These are phyloP conservation scores for Orbilia ellipsospora DNA, from an alignment of 2,329 filamentous ascomycete genomes.

Conservation along the genomic window DNA sequence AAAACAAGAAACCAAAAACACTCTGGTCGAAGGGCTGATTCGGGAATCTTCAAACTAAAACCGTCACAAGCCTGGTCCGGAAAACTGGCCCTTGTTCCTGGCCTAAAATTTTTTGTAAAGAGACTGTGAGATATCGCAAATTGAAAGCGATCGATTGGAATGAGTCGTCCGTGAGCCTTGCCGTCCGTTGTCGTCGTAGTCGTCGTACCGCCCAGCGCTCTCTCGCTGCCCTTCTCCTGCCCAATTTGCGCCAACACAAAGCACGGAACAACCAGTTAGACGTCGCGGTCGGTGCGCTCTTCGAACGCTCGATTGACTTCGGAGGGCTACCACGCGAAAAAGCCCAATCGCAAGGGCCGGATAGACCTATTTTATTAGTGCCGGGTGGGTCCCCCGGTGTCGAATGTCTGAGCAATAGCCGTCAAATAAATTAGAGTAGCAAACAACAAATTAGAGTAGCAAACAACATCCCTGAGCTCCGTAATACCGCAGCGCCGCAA, in stretches of 20 bases:
- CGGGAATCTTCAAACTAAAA: neutral
- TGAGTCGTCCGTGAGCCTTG: conserved; percentile 1
- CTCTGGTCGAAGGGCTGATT: no score
- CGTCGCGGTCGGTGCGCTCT: conserved; percentile 1
- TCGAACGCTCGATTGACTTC: conserved; percentile 39
- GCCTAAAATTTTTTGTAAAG: neutral
- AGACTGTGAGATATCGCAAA: conserved; percentile 7
- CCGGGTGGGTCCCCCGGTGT: conserved; percentile 26
- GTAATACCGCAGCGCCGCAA: neutral
- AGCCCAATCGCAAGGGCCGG: conserved; percentile 27
- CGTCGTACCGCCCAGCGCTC: no score
- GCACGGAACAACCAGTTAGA: conserved; percentile 36
- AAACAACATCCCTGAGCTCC: conserved; percentile 1
- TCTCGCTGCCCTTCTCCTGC: neutral
- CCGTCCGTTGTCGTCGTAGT: no score
- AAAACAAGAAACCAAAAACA: neutral
- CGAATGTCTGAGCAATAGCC: conserved; percentile 25
- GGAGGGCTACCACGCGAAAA: conserved; percentile 39
- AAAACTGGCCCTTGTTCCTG: conserved; percentile 3
- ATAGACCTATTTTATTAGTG: neutral
- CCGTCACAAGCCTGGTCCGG: neutral
- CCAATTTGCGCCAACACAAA: conserved; percentile 36
- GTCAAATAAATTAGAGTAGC: neutral
- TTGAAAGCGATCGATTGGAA: conserved; percentile 23
- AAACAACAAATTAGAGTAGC: neutral